phyloP scores from a whole-genome alignment of 495 filamentous ascomycete species.

The Trichoderma parareesei region DNA sequence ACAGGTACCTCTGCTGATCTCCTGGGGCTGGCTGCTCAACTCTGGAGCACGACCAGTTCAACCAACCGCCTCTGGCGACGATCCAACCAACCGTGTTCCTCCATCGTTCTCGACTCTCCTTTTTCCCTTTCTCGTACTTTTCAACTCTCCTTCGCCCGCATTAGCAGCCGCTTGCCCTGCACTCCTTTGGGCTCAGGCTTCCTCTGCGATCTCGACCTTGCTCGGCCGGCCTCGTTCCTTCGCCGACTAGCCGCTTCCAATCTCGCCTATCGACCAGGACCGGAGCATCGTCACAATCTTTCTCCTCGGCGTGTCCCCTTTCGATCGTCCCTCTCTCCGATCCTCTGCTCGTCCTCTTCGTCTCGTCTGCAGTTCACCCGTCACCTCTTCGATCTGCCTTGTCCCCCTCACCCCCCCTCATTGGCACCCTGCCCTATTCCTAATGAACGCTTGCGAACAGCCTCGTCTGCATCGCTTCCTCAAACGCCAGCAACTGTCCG shows the following conservation, averaged over 20 bases:
- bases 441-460: background rate
- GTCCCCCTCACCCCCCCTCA: background rate
- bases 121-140: background rate
- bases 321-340: background rate
- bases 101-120: background rate
- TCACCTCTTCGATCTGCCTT: background rate
- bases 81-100: background rate
- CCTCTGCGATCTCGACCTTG: background rate
- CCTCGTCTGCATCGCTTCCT: background rate
- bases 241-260: background rate
- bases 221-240: background rate
- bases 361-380: background rate
- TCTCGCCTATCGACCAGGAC: background rate
- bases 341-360: background rate
- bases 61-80: too few relatives aligned
- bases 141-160: background rate
- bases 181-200: slow-evolving; percentile 3
- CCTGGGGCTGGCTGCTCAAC: too few relatives aligned
- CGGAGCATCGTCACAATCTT: background rate
- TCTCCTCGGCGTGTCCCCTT: background rate
- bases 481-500: background rate
- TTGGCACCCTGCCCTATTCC: background rate
- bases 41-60: too few relatives aligned
- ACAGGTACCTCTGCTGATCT: background rate
- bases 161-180: background rate